Evolutionary conservation across 805 yeast genomes (phyloP), one percentile per base, ranked within the genome.

Genomic region (Candida silvicultrix): DNA sequence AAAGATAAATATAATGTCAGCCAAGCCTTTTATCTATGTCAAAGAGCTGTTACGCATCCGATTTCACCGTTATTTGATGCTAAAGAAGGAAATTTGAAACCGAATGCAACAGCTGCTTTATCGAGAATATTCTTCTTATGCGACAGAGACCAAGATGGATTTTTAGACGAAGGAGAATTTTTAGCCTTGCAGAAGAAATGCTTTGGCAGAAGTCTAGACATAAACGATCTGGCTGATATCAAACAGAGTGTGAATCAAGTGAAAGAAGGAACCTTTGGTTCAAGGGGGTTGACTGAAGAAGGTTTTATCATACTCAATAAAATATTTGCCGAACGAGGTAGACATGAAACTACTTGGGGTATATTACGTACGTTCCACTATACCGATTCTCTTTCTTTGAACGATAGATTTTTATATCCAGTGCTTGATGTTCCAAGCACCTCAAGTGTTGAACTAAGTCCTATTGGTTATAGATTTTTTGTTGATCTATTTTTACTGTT

Each of bases 301-400:
- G 98, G 95, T 0, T 94, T 94, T 57, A 65, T 94, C 3, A 67
- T 80, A 1, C 68, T 94, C 44, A 89, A 88, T 64, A 85, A 83
- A 58, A 65, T 87, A 22, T 94, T 85, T 62, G 95, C 95, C 1
- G 95, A 89, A 54, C 78, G 79, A 34, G 99, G 99, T 0, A 71
- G 98, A 29, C 98, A 94, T 62, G 99, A 94, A 61, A 94, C 98
- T 0, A 84, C 89, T 0, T 94, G 99, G 99, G 96, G 96, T 0
- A 88, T 94, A 19, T 62, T 94, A 22, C 65, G 99, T 44, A 77
- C 89, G 0, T 94, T 87, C 63, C 86, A 88, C 58, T 94, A 94
- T 58, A 92, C 98, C 0, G 94, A 94, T 58, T 89, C 97, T 0
- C 69, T 94, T 5, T 88, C 97, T 0, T 71, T 94, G 25, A 82